Percentiles rank a stretch among this genome's conserved stretches.
Conservation (phyloP, 345 rosid genomes). For the Camelina hispida region DNA sequence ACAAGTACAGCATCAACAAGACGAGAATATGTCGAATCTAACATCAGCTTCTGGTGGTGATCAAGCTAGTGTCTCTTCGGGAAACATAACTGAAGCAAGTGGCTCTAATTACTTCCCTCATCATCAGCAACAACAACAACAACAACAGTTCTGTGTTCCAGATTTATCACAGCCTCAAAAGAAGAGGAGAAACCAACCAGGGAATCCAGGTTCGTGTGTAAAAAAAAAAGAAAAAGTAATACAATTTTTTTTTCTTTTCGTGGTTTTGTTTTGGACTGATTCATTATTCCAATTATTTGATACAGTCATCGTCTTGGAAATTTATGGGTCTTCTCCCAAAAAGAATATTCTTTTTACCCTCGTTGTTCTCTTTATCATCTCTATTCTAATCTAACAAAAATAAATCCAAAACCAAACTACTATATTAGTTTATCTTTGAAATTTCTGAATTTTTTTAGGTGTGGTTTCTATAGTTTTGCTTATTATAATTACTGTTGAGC, state of each 20-base stretch:
- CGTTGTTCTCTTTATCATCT: constrained; percentile 36
- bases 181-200: constrained; percentile 86
- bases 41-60: constrained; percentile 81
- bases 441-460: background rate
- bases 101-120: constrained; percentile 45
- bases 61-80: constrained; percentile 81
- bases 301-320: constrained; percentile 40
- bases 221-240: background rate
- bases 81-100: constrained; percentile 59
- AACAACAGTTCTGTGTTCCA: constrained; percentile 53
- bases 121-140: constrained; percentile 46
- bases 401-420: background rate
- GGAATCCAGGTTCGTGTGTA: constrained; percentile 76
- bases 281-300: constrained; percentile 42
- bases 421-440: constrained; percentile 1
- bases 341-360: constrained; percentile 43
- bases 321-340: constrained; percentile 35
- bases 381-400: constrained; percentile 12
- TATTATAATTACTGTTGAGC: background rate
- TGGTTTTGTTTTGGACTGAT: constrained; percentile 35
- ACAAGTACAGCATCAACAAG: constrained; percentile 48
- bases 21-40: constrained; percentile 88
- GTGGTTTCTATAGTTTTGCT: background rate
- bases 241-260: background rate
- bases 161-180: constrained; percentile 53